phyloP scores from a whole-genome alignment of 2,329 filamentous ascomycete genomes.

The Helicocarpus griseus region DNA sequence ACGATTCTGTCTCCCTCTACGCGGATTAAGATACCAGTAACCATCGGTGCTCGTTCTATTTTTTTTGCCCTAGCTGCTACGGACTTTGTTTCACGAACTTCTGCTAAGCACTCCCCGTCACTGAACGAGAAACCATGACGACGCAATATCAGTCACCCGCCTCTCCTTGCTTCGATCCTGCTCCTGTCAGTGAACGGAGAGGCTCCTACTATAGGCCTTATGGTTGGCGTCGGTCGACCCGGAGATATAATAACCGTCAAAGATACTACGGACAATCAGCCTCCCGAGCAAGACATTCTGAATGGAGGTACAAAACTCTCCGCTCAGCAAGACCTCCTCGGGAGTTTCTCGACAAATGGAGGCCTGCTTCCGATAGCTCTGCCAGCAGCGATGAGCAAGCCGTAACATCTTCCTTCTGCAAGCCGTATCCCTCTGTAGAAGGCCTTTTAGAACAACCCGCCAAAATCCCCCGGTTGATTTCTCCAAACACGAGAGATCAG shows the following conservation, averaged over 20 bases:
- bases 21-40: too few species aligned
- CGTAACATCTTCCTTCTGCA: background rate
- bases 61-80: too few species aligned
- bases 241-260: background rate
- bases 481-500: conserved; percentile 7
- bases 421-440: background rate
- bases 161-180: too few species aligned
- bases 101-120: too few species aligned
- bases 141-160: background rate
- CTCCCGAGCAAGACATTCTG: background rate
- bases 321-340: background rate
- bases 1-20: background rate
- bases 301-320: background rate
- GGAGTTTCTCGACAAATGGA: background rate
- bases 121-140: too few species aligned
- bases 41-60: too few species aligned
- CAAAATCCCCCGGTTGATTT: conserved; percentile 3
- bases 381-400: background rate
- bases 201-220: background rate
- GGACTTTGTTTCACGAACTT: too few species aligned
- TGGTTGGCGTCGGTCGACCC: background rate
- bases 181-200: background rate
- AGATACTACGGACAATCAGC: background rate
- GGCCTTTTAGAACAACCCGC: background rate
- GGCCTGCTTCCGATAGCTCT: background rate